Conservation (phyloP, 2,329 filamentous ascomycete genomes). For the Nigrospora oryzae region DNA sequence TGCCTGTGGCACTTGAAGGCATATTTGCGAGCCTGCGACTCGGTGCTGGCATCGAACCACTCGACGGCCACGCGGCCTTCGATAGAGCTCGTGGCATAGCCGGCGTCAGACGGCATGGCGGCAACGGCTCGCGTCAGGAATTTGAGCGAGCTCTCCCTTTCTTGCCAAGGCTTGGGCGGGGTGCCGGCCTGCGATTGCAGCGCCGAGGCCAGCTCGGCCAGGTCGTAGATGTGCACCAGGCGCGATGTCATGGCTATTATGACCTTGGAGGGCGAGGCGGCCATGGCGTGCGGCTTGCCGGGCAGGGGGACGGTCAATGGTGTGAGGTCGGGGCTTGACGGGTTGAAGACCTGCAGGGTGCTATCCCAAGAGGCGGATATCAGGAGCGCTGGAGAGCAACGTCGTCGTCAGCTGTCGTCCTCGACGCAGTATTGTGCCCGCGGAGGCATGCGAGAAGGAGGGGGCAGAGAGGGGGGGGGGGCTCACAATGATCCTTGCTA, state of each 20-base stretch:
- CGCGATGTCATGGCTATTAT: constrained; percentile 94
- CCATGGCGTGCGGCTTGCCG: constrained; percentile 83
- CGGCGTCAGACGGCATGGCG: constrained; percentile 94
- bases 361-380: constrained; percentile 91
- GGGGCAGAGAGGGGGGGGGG: not conserved
- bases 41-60: constrained; percentile 86
- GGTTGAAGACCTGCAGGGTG: constrained; percentile 77
- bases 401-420: no score
- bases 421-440: no score
- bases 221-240: constrained; percentile 90
- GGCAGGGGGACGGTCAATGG: constrained; percentile 65
- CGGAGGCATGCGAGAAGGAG: not conserved
- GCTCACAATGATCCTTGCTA: constrained; percentile 60
- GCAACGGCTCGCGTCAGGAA: constrained; percentile 91
- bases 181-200: constrained; percentile 40
- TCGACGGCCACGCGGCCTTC: constrained; percentile 95
- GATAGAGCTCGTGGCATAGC: constrained; percentile 87
- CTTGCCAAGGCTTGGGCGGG: constrained; percentile 71
- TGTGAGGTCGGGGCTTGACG: constrained; percentile 38
- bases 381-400: constrained; percentile 50
- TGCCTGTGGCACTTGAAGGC: constrained; percentile 98
- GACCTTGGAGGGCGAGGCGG: constrained; percentile 68
- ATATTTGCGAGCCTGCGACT: constrained; percentile 88
- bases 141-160: constrained; percentile 86
- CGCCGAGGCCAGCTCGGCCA: constrained; percentile 55